phyloP scores from a whole-genome alignment of 2,329 filamentous ascomycete genomes.

The Didymella arachidicola region DNA sequence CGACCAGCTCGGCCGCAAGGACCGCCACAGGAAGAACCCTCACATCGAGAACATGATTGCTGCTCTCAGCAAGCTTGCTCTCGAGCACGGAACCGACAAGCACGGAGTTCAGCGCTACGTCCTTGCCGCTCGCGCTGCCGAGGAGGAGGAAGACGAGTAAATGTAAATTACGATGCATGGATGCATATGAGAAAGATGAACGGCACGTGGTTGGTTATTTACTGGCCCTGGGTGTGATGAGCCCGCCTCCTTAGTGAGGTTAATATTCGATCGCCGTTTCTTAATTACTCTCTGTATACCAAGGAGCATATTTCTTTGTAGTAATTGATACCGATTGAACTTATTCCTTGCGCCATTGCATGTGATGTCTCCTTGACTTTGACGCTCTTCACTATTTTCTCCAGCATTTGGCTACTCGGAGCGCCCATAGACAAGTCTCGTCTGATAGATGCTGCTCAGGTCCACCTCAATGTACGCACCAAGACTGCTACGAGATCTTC shows the following conservation, averaged over 20 bases:
- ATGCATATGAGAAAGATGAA: conserved; percentile 30
- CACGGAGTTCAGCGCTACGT: conserved; percentile 55
- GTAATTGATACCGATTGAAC: conserved; percentile 33
- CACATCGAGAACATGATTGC: conserved; percentile 72
- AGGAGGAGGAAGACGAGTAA: conserved; percentile 59
- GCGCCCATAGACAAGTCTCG: not conserved
- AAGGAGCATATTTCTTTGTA: conserved; percentile 40
- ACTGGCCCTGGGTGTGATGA: conserved; percentile 33
- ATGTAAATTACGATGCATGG: conserved; percentile 26
- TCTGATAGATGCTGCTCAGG: not conserved
- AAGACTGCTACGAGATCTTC: not conserved
- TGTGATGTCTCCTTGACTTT: not conserved
- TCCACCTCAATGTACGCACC: not conserved
- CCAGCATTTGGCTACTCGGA: not conserved
- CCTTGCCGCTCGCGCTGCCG: conserved; percentile 56
- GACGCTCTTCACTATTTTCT: not conserved
- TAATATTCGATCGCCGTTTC: conserved; percentile 40
- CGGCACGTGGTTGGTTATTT: conserved; percentile 39
- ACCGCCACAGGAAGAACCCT: conserved; percentile 67
- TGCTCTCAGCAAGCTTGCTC: conserved; percentile 69
- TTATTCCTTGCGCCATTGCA: not conserved
- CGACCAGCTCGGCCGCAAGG: conserved; percentile 69
- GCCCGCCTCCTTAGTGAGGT: conserved; percentile 34
- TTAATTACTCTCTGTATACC: conserved; percentile 43
- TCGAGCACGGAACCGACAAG: conserved; percentile 65